Evolutionary conservation across 495 filamentous ascomycete genomes (phyloP).

Genomic region (Podospora didyma): DNA sequence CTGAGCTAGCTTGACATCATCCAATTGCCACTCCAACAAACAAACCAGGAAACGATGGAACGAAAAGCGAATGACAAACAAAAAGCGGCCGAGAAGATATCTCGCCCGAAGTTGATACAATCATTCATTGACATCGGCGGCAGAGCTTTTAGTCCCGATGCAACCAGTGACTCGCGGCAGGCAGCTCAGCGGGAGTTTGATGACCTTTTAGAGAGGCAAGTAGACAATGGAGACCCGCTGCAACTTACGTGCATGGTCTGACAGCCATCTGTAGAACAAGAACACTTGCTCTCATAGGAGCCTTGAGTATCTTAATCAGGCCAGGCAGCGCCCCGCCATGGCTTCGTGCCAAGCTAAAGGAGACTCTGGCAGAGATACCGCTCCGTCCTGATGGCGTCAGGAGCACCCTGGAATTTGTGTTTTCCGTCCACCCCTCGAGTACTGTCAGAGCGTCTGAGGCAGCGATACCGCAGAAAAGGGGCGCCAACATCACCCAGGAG

Average conservation of each 20-base stretch:
- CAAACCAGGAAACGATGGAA: slow-evolving; percentile 13
- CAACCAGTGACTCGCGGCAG: slow-evolving; percentile 20
- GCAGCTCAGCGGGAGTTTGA: slow-evolving; percentile 34
- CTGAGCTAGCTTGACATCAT: no score
- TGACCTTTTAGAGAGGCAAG: slow-evolving; percentile 41
- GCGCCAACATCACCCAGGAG: slow-evolving; percentile 67
- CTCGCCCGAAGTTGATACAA: slow-evolving; percentile 25
- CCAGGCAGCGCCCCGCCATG: slow-evolving; percentile 40
- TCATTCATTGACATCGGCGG: slow-evolving; percentile 32
- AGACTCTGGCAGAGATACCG: slow-evolving; percentile 58
- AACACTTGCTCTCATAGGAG: slow-evolving; percentile 40
- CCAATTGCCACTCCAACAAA: not conserved
- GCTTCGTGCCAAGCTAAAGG: slow-evolving; percentile 51
- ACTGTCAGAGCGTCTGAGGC: slow-evolving; percentile 35
- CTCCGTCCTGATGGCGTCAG: slow-evolving; percentile 63
- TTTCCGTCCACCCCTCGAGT: slow-evolving; percentile 53
- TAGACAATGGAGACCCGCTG: not conserved
- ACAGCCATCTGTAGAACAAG: slow-evolving; percentile 35
- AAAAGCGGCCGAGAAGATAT: slow-evolving; percentile 8
- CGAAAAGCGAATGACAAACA: not conserved
- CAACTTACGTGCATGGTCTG: slow-evolving; percentile 14
- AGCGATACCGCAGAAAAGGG: slow-evolving; percentile 40
- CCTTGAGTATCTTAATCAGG: slow-evolving; percentile 44
- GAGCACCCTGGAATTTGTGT: slow-evolving; percentile 67
- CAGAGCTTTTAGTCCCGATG: slow-evolving; percentile 39